Base-by-base conservation (phyloP, 768 basidiomycete genomes). In the button mushroom (Agaricus bisporus) region DNA sequence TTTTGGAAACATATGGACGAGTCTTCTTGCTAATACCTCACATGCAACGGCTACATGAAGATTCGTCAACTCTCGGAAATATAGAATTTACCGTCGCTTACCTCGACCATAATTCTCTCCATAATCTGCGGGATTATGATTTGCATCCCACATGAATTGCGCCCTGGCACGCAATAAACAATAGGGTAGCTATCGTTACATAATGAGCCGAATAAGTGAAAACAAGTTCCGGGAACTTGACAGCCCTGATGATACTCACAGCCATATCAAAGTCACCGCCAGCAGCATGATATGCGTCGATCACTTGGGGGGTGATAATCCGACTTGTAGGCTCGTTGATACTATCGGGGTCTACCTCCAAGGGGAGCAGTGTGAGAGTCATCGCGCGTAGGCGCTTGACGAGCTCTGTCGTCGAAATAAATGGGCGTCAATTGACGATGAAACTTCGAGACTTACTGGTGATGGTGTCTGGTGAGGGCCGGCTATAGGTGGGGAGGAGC, bases 211-310 rank as follows among this genome's bases (percentile, higher is more conserved):
- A 66, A 86, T 89, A 0, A 39, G 32, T 32, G 32, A 32, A 11
- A 32, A 32, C 32, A 22, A 22, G 22, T 22, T 22, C 22, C 22
- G 22, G 10, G 14, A 36, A 5, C 35, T 45, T 47, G 45, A 32
- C 45, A 47, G n/a, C 14, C 45, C 28, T n/a, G 29, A 17, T 32
- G 1, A 11, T 28, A 44, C 85, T 59, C 62, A 94, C 91, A 22
- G 90, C 88, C 63, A 93, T 89, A 15, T 74, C 67, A 64, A 94
- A 94, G 68, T 95, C 92, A 5, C 95, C 95, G 7, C 88, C 94
- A 20, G 91, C 86, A 47, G 79, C 80, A 25, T 74, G 77, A 62
- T 86, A 98, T 14, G 50, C 41, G 25, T 5, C 3, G 18, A 98
- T 79, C 42, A 95, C 89, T 48, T 76, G 73, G 20, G 41, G 86